A percentile compares a stretch with the other conserved stretches of the same genome.
Conservation (phyloP, 2,329 filamentous ascomycete species). For the Sporothrix dimorphospora region DNA sequence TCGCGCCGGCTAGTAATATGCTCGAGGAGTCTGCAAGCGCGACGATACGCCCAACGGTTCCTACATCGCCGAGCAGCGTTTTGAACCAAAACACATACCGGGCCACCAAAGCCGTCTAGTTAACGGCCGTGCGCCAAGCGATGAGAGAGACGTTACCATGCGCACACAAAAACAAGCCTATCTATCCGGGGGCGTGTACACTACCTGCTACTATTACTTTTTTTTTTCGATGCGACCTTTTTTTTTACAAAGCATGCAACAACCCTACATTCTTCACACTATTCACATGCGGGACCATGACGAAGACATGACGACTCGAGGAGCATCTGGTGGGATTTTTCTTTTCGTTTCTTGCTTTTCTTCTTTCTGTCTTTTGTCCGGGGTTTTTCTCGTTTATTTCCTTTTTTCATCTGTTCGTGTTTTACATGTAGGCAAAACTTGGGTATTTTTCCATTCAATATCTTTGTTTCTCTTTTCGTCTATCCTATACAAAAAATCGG, state of each 20-base stretch:
- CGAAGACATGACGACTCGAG: constrained; percentile 31
- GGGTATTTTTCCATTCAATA: neutral
- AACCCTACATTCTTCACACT: neutral
- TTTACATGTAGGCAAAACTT: neutral
- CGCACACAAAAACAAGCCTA: neutral
- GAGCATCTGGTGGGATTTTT: constrained; percentile 28
- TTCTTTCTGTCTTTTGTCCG: neutral
- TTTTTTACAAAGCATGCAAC: neutral
- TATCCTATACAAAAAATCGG: constrained; percentile 1
- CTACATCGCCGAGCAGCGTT: neutral
- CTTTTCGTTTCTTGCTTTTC: constrained; percentile 7
- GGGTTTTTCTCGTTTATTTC: neutral
- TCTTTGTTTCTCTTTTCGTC: neutral
- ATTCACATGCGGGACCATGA: constrained; percentile 30
- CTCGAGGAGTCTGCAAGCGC: neutral
- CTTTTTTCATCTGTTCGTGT: neutral
- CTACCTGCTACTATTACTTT: neutral
- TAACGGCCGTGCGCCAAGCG: neutral
- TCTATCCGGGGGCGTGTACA: constrained; percentile 1
- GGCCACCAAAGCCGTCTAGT: neutral
- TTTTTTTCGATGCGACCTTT: neutral
- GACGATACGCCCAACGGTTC: neutral
- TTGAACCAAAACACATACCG: neutral
- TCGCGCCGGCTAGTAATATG: neutral
- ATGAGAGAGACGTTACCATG: neutral